These are phyloP conservation scores for Neurospora sublineolata DNA, from an alignment of 495 filamentous ascomycete genomes.

Conservation along the genomic window DNA sequence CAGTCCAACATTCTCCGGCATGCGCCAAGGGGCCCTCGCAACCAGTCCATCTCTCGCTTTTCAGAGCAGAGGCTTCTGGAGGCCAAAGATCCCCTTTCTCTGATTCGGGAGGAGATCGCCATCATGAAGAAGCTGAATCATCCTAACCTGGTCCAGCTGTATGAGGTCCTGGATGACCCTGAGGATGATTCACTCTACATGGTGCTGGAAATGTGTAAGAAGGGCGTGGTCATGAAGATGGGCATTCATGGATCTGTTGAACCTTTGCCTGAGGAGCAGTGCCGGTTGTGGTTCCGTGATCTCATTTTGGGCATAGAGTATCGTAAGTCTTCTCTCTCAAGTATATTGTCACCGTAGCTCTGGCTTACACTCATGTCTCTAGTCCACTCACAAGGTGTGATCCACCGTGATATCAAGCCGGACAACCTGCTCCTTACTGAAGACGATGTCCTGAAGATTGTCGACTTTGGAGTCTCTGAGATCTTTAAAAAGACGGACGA, in stretches of 20 bases:
- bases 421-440: constrained; percentile 87
- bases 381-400: constrained; percentile 89
- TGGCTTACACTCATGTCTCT: neutral
- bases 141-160: constrained; percentile 78
- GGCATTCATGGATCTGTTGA: constrained; percentile 71
- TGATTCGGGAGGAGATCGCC: constrained; percentile 94
- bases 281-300: constrained; percentile 88
- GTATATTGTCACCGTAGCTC: neutral
- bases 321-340: constrained; percentile 34
- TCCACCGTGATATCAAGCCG: constrained; percentile 96
- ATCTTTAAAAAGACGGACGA: constrained; percentile 86
- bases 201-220: constrained; percentile 98
- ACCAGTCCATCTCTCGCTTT: constrained; percentile 46
- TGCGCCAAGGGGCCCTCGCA: constrained; percentile 26
- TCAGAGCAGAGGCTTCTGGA: constrained; percentile 37
- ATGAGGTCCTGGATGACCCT: constrained; percentile 92
- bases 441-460: constrained; percentile 89
- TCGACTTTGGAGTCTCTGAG: constrained; percentile 96
- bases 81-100: constrained; percentile 65
- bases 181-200: constrained; percentile 94
- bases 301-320: constrained; percentile 95
- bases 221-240: constrained; percentile 95
- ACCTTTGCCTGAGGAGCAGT: constrained; percentile 74
- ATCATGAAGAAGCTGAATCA: constrained; percentile 99
- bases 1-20: constrained; percentile 79